These are phyloP conservation scores for Globisporangium nagaii DNA, from an alignment of 352 stramenopile species.

Conservation along the genomic window DNA sequence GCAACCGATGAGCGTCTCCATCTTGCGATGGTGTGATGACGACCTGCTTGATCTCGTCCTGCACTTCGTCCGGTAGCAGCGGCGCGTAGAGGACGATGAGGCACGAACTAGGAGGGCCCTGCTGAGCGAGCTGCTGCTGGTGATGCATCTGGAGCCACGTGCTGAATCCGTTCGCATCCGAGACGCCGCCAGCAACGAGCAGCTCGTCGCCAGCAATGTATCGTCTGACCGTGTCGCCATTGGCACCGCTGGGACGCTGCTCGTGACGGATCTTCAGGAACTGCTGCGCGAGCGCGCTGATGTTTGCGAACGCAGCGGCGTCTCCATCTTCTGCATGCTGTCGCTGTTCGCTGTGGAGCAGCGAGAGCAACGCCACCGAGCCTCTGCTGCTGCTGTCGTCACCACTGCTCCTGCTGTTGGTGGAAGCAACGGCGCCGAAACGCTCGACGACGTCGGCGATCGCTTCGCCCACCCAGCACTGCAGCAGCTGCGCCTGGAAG, in stretches of 20 bases:
- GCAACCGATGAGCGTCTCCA: neutral
- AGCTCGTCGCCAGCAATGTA: neutral
- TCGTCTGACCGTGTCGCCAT: no score
- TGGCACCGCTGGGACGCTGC: no score
- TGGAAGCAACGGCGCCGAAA: neutral
- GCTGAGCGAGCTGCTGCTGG: neutral
- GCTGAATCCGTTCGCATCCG: neutral
- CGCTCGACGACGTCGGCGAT: constrained; percentile 30
- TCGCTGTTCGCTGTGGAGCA: constrained; percentile 6
- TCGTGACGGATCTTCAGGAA: neutral
- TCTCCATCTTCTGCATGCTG: no score
- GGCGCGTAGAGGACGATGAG: constrained; percentile 11
- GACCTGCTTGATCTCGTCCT: neutral
- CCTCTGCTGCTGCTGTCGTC: no score
- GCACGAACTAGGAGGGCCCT: neutral
- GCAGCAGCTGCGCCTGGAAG: constrained; percentile 21
- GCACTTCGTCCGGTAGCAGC: neutral
- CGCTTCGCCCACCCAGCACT: constrained; percentile 36
- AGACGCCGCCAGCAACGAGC: neutral
- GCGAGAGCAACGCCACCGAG: constrained; percentile 14
- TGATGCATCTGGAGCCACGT: constrained; percentile 6
- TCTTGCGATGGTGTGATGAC: neutral
- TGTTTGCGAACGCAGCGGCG: neutral
- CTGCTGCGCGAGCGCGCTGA: constrained; percentile 1
- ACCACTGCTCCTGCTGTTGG: neutral